Percentiles rank a stretch among this genome's conserved stretches.
These are phyloP conservation scores for Fusarium continuum DNA, from an alignment of 2,329 filamentous ascomycete genomes.

Conservation along the genomic window DNA sequence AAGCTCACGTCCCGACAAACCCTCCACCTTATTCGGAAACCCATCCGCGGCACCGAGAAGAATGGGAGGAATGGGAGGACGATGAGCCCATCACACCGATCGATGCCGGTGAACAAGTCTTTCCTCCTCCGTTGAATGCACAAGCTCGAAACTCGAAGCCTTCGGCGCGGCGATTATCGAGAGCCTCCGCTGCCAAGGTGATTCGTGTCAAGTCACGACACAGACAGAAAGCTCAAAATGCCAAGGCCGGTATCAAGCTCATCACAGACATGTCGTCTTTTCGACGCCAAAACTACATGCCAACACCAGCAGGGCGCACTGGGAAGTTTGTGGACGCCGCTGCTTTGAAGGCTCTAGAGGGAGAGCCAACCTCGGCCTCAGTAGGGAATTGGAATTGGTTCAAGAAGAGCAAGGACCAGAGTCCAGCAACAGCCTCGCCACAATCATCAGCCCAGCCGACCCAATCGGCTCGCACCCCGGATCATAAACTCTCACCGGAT, in stretches of 20 bases:
- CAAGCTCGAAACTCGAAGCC: conserved; percentile 23
- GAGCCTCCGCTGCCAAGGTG: conserved; percentile 53
- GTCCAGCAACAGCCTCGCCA: conserved; percentile 41
- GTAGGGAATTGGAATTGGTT: conserved; percentile 68
- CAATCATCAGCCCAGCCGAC: conserved; percentile 37
- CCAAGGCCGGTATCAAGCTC: conserved; percentile 70
- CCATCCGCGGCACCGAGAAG: conserved; percentile 47
- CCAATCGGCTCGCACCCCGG: conserved; percentile 40
- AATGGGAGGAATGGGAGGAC: conserved; percentile 66
- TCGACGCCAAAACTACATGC: conserved; percentile 55
- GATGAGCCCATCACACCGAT: conserved; percentile 56
- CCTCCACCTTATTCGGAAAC: conserved; percentile 29
- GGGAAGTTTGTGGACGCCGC: conserved; percentile 66
- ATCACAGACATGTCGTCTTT: conserved; percentile 73
- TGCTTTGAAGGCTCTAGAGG: conserved; percentile 68
- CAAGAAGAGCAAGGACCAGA: conserved; percentile 52
- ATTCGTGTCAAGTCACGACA: conserved; percentile 65
- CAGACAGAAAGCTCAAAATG: conserved; percentile 68
- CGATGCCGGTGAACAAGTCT: conserved; percentile 50
- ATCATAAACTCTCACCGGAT: conserved; percentile 69
- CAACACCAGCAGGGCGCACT: conserved; percentile 45
- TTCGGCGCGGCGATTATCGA: conserved; percentile 42
- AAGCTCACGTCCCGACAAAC: conserved; percentile 17
- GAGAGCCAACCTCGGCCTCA: conserved; percentile 61
- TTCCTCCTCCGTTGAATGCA: conserved; percentile 33